Evolutionary conservation across 345 rosid species (phyloP).

Genomic region (Eucalyptus microcorys): DNA sequence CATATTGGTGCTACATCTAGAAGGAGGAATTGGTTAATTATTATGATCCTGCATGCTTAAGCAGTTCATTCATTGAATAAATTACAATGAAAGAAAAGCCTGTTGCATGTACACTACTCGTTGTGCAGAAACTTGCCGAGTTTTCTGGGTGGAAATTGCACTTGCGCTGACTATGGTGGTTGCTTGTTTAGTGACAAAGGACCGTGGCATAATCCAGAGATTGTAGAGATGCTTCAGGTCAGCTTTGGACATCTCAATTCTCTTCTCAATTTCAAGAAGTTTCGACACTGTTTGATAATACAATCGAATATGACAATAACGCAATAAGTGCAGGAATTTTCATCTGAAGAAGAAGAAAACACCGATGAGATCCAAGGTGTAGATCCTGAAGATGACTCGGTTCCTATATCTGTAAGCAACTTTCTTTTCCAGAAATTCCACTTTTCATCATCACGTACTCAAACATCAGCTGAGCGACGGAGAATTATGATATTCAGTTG

Average conservation of each 20-base stretch:
- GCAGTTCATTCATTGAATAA: neutral
- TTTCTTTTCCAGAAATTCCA: neutral
- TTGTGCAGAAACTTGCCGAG: constrained; percentile 40
- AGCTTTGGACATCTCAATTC: neutral
- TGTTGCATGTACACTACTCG: neutral
- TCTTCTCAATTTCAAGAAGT: neutral
- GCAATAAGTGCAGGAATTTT: constrained; percentile 10
- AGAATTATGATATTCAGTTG: neutral
- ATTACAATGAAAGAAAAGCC: neutral
- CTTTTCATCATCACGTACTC: neutral
- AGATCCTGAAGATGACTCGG: neutral
- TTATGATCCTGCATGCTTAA: neutral
- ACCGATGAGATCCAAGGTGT: neutral
- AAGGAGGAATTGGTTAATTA: neutral
- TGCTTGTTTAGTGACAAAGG: constrained; percentile 53
- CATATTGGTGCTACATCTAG: neutral
- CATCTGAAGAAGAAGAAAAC: constrained; percentile 7
- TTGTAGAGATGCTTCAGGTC: constrained; percentile 35
- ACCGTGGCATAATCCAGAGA: constrained; percentile 62
- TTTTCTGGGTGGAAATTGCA: constrained; percentile 55
- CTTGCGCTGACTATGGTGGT: constrained; percentile 48
- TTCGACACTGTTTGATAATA: neutral
- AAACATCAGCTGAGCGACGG: neutral
- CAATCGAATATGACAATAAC: neutral
- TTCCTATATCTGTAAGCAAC: neutral